These are phyloP conservation scores for Amanita fuliginea DNA, from an alignment of 768 basidiomycete species.

Conservation along the genomic window DNA sequence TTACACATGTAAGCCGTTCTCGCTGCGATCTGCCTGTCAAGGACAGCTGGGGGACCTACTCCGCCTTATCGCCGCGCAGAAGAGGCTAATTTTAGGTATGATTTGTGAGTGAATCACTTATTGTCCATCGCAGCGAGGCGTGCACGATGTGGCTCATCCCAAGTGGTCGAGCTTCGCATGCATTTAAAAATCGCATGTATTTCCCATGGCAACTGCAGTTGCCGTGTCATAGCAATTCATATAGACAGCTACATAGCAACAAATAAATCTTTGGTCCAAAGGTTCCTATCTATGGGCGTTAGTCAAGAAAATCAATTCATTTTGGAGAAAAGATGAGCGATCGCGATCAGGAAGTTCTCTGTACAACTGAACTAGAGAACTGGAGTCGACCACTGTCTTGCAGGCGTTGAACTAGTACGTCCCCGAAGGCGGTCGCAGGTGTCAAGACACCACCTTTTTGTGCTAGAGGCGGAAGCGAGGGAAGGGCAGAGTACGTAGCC, in stretches of 20 bases:
- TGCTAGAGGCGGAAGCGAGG: conserved; percentile 43
- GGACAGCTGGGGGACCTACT: too few species aligned
- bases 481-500: conserved; percentile 19
- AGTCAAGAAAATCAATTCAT: background rate
- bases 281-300: too few species aligned
- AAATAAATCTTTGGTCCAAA: too few species aligned
- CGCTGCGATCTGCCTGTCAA: background rate
- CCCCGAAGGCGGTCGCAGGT: conserved; percentile 73
- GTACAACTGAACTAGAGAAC: conserved; percentile 19
- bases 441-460: conserved; percentile 73
- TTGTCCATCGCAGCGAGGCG: too few species aligned
- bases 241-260: too few species aligned
- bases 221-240: too few species aligned
- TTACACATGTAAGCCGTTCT: background rate
- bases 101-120: too few species aligned
- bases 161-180: too few species aligned
- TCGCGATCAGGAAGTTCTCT: background rate
- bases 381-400: conserved; percentile 43
- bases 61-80: background rate
- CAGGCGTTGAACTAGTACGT: conserved; percentile 60
- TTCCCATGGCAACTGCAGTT: background rate
- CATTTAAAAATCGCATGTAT: too few species aligned
- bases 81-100: too few species aligned
- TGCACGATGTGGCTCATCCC: too few species aligned
- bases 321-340: background rate